Conservation (phyloP, 345 rosid genomes). For the Gossypium arboreum region DNA sequence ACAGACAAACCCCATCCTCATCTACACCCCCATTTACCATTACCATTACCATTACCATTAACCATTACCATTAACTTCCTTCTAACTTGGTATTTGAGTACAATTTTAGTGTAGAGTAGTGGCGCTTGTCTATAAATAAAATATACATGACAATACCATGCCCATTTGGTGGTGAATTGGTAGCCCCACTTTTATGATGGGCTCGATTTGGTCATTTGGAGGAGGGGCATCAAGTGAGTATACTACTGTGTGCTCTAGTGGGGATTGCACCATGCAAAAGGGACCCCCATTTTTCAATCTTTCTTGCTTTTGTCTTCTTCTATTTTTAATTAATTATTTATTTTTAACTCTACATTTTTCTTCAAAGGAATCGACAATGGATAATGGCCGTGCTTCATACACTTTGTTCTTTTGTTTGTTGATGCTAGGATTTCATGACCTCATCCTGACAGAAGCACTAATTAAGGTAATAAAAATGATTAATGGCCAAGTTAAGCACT, state of each 20-base stretch:
- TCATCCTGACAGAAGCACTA: conserved; percentile 27
- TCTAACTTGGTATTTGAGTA: not conserved
- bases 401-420: not conserved
- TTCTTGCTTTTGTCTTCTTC: not conserved
- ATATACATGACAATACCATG: conserved; percentile 7
- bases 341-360: not conserved
- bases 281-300: not conserved
- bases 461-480: not conserved
- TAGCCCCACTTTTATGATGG: not conserved
- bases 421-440: conserved; percentile 20
- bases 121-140: too few species aligned
- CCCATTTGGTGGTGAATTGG: conserved; percentile 3
- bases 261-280: not conserved
- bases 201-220: not conserved
- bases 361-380: not conserved
- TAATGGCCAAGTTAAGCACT: not conserved
- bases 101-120: not conserved
- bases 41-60: not conserved
- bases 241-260: not conserved
- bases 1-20: conserved; percentile 21
- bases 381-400: not conserved
- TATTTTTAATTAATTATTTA: too few species aligned
- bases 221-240: not conserved
- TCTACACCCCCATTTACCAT: not conserved
- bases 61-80: too few species aligned